phyloP scores from a whole-genome alignment of 2,329 filamentous ascomycete genomes.

The Paracoccidioides lutzii region DNA sequence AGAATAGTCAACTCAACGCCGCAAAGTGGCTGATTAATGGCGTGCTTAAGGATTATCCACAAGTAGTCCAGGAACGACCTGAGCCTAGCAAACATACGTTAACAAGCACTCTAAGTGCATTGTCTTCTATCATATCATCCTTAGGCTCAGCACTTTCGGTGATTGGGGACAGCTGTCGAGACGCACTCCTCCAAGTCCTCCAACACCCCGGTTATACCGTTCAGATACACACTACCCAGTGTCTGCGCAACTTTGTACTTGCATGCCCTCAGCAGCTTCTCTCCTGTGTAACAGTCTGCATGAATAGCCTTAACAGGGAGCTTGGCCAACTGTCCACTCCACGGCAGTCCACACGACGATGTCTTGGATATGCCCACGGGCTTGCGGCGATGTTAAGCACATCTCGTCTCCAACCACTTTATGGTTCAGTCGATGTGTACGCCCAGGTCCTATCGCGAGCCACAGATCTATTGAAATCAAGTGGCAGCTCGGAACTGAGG shows the following conservation, averaged over 20 bases:
- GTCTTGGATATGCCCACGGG: conserved; percentile 82
- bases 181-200: conserved; percentile 76
- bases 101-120: conserved; percentile 62
- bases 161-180: conserved; percentile 72
- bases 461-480: conserved; percentile 82
- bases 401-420: conserved; percentile 73
- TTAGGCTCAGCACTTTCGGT: conserved; percentile 70
- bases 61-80: conserved; percentile 69
- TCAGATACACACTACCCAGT: conserved; percentile 77
- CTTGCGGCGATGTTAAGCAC: conserved; percentile 83
- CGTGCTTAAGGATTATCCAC: conserved; percentile 86
- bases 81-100: conserved; percentile 83
- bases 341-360: conserved; percentile 67
- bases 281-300: conserved; percentile 82
- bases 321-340: conserved; percentile 62
- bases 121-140: conserved; percentile 63
- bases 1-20: conserved; percentile 75
- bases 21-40: conserved; percentile 74
- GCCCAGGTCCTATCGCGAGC: conserved; percentile 83
- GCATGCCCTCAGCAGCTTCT: conserved; percentile 87
- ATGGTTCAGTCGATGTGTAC: conserved; percentile 92
- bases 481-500: conserved; percentile 77
- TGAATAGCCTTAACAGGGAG: conserved; percentile 87
- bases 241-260: conserved; percentile 73
- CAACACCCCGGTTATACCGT: conserved; percentile 95